These are phyloP conservation scores for Brettanomyces anomalus DNA, from an alignment of 805 yeast species.

Conservation along the genomic window DNA sequence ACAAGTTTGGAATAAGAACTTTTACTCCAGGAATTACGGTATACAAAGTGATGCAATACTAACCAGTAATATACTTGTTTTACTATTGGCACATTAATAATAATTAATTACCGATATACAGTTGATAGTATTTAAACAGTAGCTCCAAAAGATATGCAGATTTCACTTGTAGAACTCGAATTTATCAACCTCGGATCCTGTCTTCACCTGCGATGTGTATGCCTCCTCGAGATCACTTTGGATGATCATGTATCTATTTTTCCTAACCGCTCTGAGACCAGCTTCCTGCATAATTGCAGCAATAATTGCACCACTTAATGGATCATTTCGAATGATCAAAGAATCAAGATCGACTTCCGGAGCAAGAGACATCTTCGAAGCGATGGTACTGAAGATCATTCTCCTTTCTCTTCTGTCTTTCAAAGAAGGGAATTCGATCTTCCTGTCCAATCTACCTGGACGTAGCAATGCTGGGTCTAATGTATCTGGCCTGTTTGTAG, in stretches of 20 bases:
- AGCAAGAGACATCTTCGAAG: conserved; percentile 94
- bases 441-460: conserved; percentile 97
- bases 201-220: conserved; percentile 91
- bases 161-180: conserved; percentile 95
- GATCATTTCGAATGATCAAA: conserved; percentile 89
- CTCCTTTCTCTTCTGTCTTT: conserved; percentile 98
- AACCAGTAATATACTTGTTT: not conserved
- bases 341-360: conserved; percentile 97
- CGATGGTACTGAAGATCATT: conserved; percentile 89
- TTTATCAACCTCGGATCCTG: conserved; percentile 92
- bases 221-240: conserved; percentile 98
- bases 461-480: conserved; percentile 96
- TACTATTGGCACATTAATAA: not conserved
- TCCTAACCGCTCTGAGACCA: conserved; percentile 96
- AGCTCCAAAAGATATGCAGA: too few species aligned
- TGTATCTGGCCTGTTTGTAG: conserved; percentile 98
- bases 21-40: conserved; percentile 57
- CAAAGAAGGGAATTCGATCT: conserved; percentile 93
- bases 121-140: not conserved
- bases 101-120: not conserved
- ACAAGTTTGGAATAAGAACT: conserved; percentile 29
- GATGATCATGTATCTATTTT: conserved; percentile 92
- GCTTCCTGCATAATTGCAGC: conserved; percentile 99
- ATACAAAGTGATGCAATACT: conserved; percentile 25
- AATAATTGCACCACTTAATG: conserved; percentile 92